These are phyloP conservation scores for Cladosporium oxysporum DNA, from an alignment of 2,329 filamentous ascomycete genomes.

Conservation along the genomic window DNA sequence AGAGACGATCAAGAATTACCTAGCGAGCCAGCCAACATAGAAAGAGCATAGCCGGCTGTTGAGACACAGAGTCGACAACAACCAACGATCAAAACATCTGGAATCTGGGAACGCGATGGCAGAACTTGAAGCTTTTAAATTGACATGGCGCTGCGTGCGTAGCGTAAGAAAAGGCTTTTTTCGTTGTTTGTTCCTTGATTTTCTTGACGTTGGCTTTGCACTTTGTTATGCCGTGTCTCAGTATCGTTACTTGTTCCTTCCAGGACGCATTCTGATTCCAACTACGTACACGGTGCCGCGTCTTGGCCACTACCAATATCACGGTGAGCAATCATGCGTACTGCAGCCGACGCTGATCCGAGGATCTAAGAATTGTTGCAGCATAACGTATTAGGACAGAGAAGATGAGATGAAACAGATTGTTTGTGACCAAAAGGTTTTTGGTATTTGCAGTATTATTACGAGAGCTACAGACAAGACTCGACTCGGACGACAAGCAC, in stretches of 20 bases:
- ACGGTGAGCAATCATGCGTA: too few species aligned
- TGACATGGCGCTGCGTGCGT: neutral
- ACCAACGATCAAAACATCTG: too few species aligned
- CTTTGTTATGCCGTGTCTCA: neutral
- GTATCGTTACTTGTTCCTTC: neutral
- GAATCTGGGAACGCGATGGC: neutral
- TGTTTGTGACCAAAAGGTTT: neutral
- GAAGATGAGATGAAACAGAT: neutral
- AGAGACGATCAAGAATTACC: too few species aligned
- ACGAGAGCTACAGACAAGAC: neutral
- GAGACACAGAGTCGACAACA: too few species aligned
- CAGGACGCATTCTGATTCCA: neutral
- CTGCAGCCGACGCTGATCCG: too few species aligned
- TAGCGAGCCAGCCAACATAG: too few species aligned
- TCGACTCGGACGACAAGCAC: neutral
- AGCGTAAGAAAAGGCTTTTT: neutral
- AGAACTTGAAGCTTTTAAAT: neutral
- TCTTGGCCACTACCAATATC: too few species aligned
- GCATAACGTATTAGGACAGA: neutral
- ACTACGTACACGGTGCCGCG: neutral
- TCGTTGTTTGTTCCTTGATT: neutral
- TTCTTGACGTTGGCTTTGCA: neutral
- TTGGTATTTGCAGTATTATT: slow-evolving; percentile 12
- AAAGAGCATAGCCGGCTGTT: too few species aligned
- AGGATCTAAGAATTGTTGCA: too few species aligned